Conservation (phyloP, 208 protist genomes). For the Leishmania major region DNA sequence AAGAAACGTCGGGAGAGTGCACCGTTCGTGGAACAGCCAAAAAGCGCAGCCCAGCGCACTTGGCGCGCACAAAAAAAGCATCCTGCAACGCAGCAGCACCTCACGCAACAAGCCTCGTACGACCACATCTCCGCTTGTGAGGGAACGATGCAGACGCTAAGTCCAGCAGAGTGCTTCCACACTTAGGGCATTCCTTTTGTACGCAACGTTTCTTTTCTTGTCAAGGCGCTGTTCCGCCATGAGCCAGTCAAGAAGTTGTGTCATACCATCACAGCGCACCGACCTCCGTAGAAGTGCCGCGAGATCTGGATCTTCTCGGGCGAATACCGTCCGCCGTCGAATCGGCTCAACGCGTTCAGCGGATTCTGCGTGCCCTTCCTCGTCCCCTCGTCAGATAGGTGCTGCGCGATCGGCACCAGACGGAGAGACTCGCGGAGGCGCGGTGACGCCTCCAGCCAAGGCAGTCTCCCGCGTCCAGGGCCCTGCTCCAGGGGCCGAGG, state of each 20-base stretch:
- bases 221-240: neutral
- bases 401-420: neutral
- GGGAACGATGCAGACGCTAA: neutral
- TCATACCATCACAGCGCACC: neutral
- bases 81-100: neutral
- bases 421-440: neutral
- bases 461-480: neutral
- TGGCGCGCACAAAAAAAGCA: rapidly evolving
- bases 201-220: too few relatives aligned
- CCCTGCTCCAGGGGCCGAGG: neutral
- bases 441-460: neutral
- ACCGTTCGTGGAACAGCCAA: neutral
- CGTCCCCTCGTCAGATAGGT: neutral
- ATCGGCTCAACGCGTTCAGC: neutral
- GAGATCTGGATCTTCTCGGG: neutral
- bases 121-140: neutral
- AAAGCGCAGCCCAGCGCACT: neutral
- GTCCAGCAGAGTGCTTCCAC: neutral
- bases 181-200: neutral
- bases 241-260: neutral
- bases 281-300: neutral
- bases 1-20: neutral
- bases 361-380: neutral
- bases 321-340: neutral
- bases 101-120: neutral